Percentiles rank a stretch among this genome's conserved stretches.
Evolutionary conservation across 176 grass and related monocot genomes (phyloP).

Genomic region (Microstegium vimineum): DNA sequence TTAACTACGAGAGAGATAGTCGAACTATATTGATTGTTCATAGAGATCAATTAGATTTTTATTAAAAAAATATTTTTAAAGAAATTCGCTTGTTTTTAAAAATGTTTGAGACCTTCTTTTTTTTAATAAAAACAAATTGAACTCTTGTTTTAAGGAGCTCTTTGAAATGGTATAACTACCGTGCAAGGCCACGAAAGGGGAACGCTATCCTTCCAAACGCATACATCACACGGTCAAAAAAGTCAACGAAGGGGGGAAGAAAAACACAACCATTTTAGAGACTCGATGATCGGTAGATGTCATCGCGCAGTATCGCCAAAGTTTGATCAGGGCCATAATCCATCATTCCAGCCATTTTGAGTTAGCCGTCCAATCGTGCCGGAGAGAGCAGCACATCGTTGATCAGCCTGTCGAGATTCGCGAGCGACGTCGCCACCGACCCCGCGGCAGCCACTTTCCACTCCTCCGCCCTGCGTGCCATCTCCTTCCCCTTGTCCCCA

Average conservation of each 20-base stretch:
- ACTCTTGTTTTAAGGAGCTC: no score
- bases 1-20: no score
- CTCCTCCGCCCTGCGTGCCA: constrained; percentile 24
- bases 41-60: no score
- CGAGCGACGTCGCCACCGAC: background rate
- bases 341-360: background rate
- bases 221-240: background rate
- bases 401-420: constrained; percentile 10
- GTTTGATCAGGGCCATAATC: background rate
- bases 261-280: background rate
- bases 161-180: background rate
- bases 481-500: constrained; percentile 37
- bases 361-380: background rate
- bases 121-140: no score
- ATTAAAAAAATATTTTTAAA: no score
- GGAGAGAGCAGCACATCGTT: constrained; percentile 7
- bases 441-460: constrained; percentile 23
- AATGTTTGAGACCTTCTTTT: no score
- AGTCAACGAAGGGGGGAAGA: background rate
- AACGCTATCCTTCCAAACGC: background rate
- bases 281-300: background rate
- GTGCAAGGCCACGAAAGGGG: background rate
- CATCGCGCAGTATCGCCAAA: background rate
- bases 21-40: no score
- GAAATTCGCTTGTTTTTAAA: no score